Conservation (phyloP, 78 protist species). For the Blattamonas nauphoetae region DNA sequence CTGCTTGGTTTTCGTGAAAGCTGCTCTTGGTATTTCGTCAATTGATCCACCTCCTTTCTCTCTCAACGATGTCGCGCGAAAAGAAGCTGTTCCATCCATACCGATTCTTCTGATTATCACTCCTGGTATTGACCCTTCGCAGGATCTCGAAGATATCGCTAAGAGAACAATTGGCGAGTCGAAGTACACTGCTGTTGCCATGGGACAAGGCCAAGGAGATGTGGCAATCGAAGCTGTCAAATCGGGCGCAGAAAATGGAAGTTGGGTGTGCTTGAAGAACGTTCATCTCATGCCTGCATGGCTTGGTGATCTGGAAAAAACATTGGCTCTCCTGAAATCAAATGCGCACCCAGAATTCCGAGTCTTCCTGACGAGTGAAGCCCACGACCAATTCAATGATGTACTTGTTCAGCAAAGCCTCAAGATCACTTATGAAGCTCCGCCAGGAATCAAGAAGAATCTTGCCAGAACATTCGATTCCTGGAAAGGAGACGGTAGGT, state of each 20-base stretch:
- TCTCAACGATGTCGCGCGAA: not conserved
- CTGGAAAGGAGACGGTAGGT: slow-evolving; percentile 20
- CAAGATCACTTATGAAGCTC: slow-evolving; percentile 72
- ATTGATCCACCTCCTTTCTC: not conserved
- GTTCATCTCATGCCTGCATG: slow-evolving; percentile 65
- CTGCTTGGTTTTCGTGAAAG: not conserved
- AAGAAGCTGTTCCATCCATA: not conserved
- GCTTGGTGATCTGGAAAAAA: slow-evolving; percentile 55
- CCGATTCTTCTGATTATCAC: slow-evolving; percentile 50
- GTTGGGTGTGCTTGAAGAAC: slow-evolving; percentile 69
- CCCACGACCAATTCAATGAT: slow-evolving; percentile 43
- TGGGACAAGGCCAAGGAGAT: slow-evolving; percentile 66
- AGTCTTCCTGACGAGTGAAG: slow-evolving; percentile 71
- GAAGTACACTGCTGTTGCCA: slow-evolving; percentile 43
- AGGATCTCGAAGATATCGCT: slow-evolving; percentile 47
- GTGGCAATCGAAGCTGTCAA: slow-evolving; percentile 37
- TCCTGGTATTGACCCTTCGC: slow-evolving; percentile 68
- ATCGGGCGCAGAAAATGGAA: slow-evolving; percentile 35
- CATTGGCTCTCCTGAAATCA: not conserved
- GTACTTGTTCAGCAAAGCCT: slow-evolving; percentile 33
- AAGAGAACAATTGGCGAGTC: slow-evolving; percentile 1
- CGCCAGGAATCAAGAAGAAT: slow-evolving; percentile 67
- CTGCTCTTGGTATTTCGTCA: not conserved
- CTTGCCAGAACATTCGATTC: slow-evolving; percentile 44
- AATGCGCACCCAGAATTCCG: slow-evolving; percentile 44